phyloP scores from a whole-genome alignment of 768 basidiomycete genomes.

The Amanita thiersii region DNA sequence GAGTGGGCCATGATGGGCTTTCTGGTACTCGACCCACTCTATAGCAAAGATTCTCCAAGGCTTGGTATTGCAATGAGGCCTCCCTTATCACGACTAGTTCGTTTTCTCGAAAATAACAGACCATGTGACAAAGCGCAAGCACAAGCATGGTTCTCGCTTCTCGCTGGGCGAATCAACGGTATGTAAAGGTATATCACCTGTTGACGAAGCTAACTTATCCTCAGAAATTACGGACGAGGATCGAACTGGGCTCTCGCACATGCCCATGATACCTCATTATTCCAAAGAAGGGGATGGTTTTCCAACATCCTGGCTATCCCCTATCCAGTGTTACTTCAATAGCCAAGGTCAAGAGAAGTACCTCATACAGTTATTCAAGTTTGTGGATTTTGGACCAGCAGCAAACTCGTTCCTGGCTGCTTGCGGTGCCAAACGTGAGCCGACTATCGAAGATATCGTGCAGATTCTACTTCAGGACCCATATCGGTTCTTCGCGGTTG shows the following conservation, averaged over 20 bases:
- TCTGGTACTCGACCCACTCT: slow-evolving; percentile 46
- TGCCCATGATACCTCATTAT: slow-evolving; percentile 61
- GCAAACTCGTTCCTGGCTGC: slow-evolving; percentile 82
- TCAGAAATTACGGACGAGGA: slow-evolving; percentile 54
- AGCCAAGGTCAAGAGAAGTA: slow-evolving; percentile 44
- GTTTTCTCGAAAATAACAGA: slow-evolving; percentile 50
- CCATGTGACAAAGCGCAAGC: slow-evolving; percentile 49
- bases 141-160: slow-evolving; percentile 55
- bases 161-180: slow-evolving; percentile 60
- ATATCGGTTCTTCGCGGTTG: slow-evolving; percentile 58
- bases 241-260: slow-evolving; percentile 45
- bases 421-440: slow-evolving; percentile 83
- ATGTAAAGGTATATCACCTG: slow-evolving; percentile 20
- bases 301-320: slow-evolving; percentile 38
- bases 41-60: slow-evolving; percentile 49
- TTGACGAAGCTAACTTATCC: slow-evolving; percentile 4
- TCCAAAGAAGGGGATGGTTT: slow-evolving; percentile 19
- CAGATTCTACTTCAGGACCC: slow-evolving; percentile 64
- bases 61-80: slow-evolving; percentile 69
- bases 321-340: slow-evolving; percentile 65
- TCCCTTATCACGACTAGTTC: slow-evolving; percentile 48
- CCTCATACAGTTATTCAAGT: slow-evolving; percentile 77
- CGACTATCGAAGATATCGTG: slow-evolving; percentile 77
- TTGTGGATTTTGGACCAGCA: slow-evolving; percentile 77
- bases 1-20: slow-evolving; percentile 78